Base-by-base conservation (phyloP, 345 rosid genomes). In the Erysimum cheiranthoides region DNA sequence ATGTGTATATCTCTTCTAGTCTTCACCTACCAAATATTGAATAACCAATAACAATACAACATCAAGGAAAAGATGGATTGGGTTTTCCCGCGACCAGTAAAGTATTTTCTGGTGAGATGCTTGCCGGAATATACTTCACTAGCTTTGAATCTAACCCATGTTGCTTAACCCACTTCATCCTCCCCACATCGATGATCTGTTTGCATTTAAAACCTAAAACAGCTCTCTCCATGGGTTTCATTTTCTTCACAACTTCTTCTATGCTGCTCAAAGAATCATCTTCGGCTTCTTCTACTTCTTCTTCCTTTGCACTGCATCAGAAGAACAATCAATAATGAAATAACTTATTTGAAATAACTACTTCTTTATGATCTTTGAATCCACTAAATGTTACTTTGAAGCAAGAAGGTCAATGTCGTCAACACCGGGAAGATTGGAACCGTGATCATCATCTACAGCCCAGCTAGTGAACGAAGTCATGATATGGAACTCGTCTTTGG, bases 381-480 rank as follows among this genome's bases (percentile, higher is more conserved):
- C 62, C 39, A 62, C 34, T 16, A 53, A 32, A 7, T 34, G 30
- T 70, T 70, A 70, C 80, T 53, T 57, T 71, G 76, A 64, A 32
- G 31, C 47, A 31, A 65, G 38, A 57, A 81, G 63, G 70, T 85
- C 83, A 27, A 70, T 71, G 43, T 63, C 54, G 1, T 77, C 75
- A 43, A 73, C 73, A 74, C 77, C 78, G 4, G 86, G 80, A 77
- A 89, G 78, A 67, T 86, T 88, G 11, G 96, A 86, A 75, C 88
- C 61, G 50, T 94, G 96, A 78, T 94, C 96, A 74, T 88, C 96
- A 73, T 94, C 97, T 14, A 94, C 98, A 2, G 98, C 97, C 98
- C 98, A 92, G 85, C 97, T 90, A 57, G 97, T 90, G 69, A 94
- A 86, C 93, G 91, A 89, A 54, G 97, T 85, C 32, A 94, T 82